phyloP scores from a whole-genome alignment of 2,329 filamentous ascomycete genomes.

The Ophiostoma piceae region DNA sequence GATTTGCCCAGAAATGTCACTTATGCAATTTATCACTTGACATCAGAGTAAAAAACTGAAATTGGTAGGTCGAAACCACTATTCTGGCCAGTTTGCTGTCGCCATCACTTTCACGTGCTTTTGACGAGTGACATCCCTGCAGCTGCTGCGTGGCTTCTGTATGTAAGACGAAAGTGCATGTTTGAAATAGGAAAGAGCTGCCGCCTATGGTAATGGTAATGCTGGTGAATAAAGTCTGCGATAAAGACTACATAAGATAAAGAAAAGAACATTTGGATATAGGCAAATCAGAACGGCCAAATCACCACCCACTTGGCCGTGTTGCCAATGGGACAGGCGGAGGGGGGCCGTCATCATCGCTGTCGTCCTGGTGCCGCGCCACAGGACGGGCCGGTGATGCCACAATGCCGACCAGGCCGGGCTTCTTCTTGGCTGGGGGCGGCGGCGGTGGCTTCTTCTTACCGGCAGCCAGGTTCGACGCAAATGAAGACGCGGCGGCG shows the following conservation, averaged over 20 bases:
- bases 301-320: constrained; percentile 37
- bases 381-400: not conserved
- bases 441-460: constrained; percentile 52
- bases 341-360: constrained; percentile 40
- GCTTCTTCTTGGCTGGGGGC: constrained; percentile 52
- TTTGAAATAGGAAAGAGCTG: not conserved
- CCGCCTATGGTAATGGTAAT: not conserved
- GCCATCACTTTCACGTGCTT: not conserved
- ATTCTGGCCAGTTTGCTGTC: not conserved
- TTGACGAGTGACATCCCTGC: not conserved
- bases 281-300: not conserved
- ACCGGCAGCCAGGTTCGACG: constrained; percentile 29
- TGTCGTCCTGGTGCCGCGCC: constrained; percentile 30
- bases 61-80: not conserved
- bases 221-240: not conserved
- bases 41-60: not conserved
- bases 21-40: too few relatives aligned
- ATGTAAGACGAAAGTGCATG: not conserved
- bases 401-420: constrained; percentile 33
- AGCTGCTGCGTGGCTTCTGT: not conserved
- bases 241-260: not conserved
- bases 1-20: too few relatives aligned
- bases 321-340: constrained; percentile 52
- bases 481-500: not conserved
- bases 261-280: not conserved